These are phyloP conservation scores for Colletotrichum destructivum DNA, from an alignment of 2,329 filamentous ascomycete species.

Conservation along the genomic window DNA sequence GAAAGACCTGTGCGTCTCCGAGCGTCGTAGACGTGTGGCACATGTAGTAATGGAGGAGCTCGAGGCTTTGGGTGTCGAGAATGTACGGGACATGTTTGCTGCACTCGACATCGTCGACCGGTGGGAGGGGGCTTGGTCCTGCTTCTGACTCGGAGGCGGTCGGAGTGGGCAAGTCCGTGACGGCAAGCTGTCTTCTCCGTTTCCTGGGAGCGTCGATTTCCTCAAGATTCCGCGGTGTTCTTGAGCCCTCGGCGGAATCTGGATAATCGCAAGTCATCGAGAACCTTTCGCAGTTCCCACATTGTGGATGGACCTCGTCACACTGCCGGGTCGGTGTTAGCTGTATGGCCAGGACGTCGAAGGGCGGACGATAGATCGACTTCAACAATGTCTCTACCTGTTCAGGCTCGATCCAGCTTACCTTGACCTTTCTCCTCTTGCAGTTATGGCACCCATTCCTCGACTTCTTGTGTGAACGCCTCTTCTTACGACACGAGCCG, in stretches of 20 bases:
- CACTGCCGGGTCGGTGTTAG: slow-evolving; percentile 25
- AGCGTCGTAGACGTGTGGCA: slow-evolving; percentile 41
- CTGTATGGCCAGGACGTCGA: neutral
- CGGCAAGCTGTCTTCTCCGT: neutral
- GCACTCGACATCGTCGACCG: neutral
- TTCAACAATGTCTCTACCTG: no score
- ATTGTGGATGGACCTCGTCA: slow-evolving; percentile 40
- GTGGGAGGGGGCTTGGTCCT: neutral
- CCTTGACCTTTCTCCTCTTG: slow-evolving; percentile 41
- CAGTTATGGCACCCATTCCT: slow-evolving; percentile 39
- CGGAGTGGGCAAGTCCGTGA: slow-evolving; percentile 1
- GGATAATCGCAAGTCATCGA: slow-evolving; percentile 37
- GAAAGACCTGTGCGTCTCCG: slow-evolving; percentile 42
- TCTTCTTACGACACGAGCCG: slow-evolving; percentile 4
- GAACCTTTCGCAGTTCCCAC: slow-evolving; percentile 36
- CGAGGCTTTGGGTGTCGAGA: slow-evolving; percentile 44
- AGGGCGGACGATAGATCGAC: no score
- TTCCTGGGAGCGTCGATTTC: neutral
- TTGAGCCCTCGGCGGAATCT: neutral
- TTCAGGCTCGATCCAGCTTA: neutral
- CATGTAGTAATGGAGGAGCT: slow-evolving; percentile 47
- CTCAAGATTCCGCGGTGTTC: neutral
- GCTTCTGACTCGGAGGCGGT: neutral
- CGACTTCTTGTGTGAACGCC: slow-evolving; percentile 27
- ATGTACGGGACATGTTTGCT: neutral